A percentile compares a stretch with the other conserved stretches of the same genome.
Conservation (phyloP, 441 rosid species). For the Populus hybrid region DNA sequence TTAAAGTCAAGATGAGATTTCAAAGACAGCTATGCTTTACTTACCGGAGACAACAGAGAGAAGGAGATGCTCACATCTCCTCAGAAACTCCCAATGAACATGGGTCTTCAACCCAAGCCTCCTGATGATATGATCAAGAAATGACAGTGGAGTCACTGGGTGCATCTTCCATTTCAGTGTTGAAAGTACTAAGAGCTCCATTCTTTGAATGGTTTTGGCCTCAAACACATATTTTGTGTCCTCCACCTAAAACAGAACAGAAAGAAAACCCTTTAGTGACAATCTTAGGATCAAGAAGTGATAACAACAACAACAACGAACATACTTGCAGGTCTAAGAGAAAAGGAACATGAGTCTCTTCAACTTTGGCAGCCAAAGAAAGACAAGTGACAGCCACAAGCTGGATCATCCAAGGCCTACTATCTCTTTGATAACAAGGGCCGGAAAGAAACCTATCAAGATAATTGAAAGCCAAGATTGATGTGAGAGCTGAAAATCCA, state of each 20-base stretch:
- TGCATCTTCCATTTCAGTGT: constrained; percentile 90
- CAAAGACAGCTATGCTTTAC: background rate
- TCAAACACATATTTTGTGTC: constrained; percentile 68
- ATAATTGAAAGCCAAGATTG: constrained; percentile 64
- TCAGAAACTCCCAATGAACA: constrained; percentile 73
- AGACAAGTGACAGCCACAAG: constrained; percentile 82
- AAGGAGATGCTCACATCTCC: constrained; percentile 62
- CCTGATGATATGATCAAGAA: constrained; percentile 68
- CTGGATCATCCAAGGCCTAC: constrained; percentile 91
- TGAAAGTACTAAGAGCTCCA: constrained; percentile 86
- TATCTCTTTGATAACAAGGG: constrained; percentile 43
- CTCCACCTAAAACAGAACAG: constrained; percentile 47
- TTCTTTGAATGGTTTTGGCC: constrained; percentile 82
- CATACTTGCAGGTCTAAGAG: constrained; percentile 81
- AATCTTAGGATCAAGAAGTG: background rate
- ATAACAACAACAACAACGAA: background rate
- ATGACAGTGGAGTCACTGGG: constrained; percentile 81
- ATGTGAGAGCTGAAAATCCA: constrained; percentile 73
- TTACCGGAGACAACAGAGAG: constrained; percentile 68
- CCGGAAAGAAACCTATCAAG: constrained; percentile 67
- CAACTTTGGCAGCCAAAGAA: constrained; percentile 90
- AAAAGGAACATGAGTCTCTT: constrained; percentile 84
- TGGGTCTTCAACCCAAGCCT: constrained; percentile 67
- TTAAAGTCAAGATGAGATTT: background rate
- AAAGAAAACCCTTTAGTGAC: background rate